These are phyloP conservation scores for Penstemon davidsonii DNA, from an alignment of 257 asterid species.

Conservation along the genomic window DNA sequence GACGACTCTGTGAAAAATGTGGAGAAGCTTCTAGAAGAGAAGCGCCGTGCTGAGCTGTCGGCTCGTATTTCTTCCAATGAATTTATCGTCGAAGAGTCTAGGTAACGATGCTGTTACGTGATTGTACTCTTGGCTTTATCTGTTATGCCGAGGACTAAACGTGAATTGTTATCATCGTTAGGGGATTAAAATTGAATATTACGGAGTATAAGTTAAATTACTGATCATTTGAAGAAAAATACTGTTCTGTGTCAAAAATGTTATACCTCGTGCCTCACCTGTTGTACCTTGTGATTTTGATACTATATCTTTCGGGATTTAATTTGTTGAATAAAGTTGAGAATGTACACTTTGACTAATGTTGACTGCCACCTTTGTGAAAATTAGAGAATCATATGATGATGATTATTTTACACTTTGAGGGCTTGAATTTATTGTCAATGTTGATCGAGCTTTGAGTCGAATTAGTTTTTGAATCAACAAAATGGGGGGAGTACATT, in stretches of 20 bases:
- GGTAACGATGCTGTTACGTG: slow-evolving; percentile 36
- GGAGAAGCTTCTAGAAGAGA: slow-evolving; percentile 63
- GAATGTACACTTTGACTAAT: too few relatives aligned
- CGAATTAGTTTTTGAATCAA: background rate
- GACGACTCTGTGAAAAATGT: slow-evolving; percentile 54
- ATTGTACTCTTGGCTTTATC: slow-evolving; percentile 17
- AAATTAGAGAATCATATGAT: background rate
- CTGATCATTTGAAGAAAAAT: too few relatives aligned
- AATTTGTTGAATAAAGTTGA: too few relatives aligned
- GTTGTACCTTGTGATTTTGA: too few relatives aligned
- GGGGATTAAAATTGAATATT: background rate
- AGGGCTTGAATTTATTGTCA: background rate
- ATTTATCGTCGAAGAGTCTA: slow-evolving; percentile 68
- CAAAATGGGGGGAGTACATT: too few relatives aligned
- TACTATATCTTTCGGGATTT: too few relatives aligned
- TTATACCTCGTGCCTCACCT: too few relatives aligned
- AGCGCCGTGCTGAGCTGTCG: slow-evolving; percentile 76
- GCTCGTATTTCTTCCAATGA: slow-evolving; percentile 86
- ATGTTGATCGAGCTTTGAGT: background rate
- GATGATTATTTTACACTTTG: background rate
- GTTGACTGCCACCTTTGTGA: too few relatives aligned
- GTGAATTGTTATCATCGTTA: background rate
- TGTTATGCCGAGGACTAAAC: slow-evolving; percentile 3
- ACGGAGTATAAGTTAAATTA: too few relatives aligned
- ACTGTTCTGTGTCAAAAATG: too few relatives aligned